Conservation (phyloP, 208 protist genomes). For the Trypanosoma melophagium region DNA sequence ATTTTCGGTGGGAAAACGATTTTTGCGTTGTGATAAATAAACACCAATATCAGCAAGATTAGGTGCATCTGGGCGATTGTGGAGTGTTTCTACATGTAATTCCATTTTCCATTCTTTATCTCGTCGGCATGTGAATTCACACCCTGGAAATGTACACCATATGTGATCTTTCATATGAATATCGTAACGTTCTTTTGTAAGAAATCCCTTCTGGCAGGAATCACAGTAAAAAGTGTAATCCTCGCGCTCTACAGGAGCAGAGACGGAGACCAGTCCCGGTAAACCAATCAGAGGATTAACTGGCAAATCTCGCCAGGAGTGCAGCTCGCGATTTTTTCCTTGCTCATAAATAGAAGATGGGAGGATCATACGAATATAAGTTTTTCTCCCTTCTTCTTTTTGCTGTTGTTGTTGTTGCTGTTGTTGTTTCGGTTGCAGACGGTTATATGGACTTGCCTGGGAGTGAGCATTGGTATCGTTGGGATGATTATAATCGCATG, state of each 20-base stretch:
- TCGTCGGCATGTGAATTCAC: constrained; percentile 77
- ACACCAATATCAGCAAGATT: constrained; percentile 62
- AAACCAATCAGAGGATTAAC: constrained; percentile 28
- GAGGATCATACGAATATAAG: constrained; percentile 17
- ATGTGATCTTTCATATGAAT: constrained; percentile 73
- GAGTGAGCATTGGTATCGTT: too few relatives aligned
- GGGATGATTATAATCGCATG: too few relatives aligned
- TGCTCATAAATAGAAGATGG: constrained; percentile 8
- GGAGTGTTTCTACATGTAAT: constrained; percentile 81
- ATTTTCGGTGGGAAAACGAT: constrained; percentile 82
- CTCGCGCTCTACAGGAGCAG: constrained; percentile 17
- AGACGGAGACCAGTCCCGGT: constrained; percentile 7
- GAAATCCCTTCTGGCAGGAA: constrained; percentile 77
- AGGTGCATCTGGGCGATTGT: constrained; percentile 82
- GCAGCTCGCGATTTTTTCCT: constrained; percentile 3
- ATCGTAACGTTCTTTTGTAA: constrained; percentile 46
- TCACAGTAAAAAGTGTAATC: constrained; percentile 71
- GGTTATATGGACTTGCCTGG: too few relatives aligned
- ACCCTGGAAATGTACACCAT: constrained; percentile 80
- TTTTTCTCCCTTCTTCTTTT: neutral
- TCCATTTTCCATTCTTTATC: constrained; percentile 79
- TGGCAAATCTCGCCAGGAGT: constrained; percentile 27
- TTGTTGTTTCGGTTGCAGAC: neutral
- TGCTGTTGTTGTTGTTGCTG: neutral
- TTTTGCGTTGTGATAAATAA: constrained; percentile 71